Conservation (phyloP, 2,329 filamentous ascomycete genomes). For the Dactylonectria estremocensis region DNA sequence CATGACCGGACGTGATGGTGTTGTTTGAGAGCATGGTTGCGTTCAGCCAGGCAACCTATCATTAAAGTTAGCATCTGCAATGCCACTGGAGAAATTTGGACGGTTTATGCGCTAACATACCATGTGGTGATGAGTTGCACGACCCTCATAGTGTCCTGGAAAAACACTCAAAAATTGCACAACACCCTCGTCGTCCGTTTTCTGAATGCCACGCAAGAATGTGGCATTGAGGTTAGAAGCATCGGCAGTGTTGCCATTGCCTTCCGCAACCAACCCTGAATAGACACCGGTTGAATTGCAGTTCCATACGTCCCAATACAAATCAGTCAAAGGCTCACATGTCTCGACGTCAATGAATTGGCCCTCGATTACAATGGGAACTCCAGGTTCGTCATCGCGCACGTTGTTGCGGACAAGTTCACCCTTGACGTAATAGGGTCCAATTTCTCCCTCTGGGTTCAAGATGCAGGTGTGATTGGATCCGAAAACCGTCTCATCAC, state of each 20-base stretch:
- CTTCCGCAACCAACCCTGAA: constrained; percentile 52
- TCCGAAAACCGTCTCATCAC: too few species aligned
- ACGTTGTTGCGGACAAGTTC: too few species aligned
- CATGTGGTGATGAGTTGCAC: constrained; percentile 54
- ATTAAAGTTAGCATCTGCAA: too few species aligned
- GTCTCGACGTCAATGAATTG: too few species aligned
- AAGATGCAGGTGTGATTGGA: too few species aligned
- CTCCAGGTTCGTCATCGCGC: too few species aligned
- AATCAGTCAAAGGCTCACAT: too few species aligned
- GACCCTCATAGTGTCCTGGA: constrained; percentile 55
- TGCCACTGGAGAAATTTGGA: constrained; percentile 49
- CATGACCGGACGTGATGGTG: constrained; percentile 61
- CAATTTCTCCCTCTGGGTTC: too few species aligned
- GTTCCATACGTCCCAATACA: too few species aligned
- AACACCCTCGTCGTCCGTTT: constrained; percentile 52
- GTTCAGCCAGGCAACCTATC: too few species aligned
- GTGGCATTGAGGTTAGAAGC: constrained; percentile 48
- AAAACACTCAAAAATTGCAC: constrained; percentile 53
- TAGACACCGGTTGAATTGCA: constrained; percentile 56
- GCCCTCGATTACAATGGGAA: too few species aligned
- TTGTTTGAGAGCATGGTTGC: constrained; percentile 53
- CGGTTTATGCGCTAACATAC: constrained; percentile 43
- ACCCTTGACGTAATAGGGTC: too few species aligned
- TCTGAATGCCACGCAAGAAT: constrained; percentile 53
- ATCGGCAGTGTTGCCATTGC: constrained; percentile 49